Conservation (phyloP, 371 early-diverging fungal species). For the Apophysomyces sp. region DNA sequence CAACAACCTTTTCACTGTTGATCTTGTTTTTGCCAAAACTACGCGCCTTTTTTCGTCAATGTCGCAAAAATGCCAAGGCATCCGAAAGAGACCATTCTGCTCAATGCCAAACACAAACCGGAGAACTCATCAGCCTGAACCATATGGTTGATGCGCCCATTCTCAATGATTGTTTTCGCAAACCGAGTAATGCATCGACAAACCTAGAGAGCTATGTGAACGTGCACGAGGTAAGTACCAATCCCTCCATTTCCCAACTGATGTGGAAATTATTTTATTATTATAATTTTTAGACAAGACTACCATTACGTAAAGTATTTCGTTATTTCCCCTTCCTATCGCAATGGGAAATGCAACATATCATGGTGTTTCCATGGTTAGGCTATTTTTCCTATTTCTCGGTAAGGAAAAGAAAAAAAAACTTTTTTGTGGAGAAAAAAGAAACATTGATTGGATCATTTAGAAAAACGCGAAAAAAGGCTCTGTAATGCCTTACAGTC, state of each 20-base stretch:
- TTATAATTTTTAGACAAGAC: slow-evolving; percentile 51
- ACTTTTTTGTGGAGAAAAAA: too few species aligned
- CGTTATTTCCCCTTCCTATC: slow-evolving; percentile 56
- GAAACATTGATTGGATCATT: too few species aligned
- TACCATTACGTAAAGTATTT: slow-evolving; percentile 49
- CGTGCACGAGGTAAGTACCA: slow-evolving; percentile 26
- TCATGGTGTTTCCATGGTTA: slow-evolving; percentile 54
- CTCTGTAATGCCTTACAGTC: slow-evolving; percentile 44
- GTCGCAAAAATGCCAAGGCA: background rate
- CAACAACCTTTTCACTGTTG: slow-evolving; percentile 52
- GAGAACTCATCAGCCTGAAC: slow-evolving; percentile 18
- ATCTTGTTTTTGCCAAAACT: slow-evolving; percentile 60
- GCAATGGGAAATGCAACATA: slow-evolving; percentile 60
- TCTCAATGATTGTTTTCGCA: background rate
- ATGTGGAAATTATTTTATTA: background rate
- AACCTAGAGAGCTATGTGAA: slow-evolving; percentile 19
- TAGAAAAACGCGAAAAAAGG: slow-evolving; percentile 49
- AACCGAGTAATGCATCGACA: slow-evolving; percentile 16
- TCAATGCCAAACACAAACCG: background rate
- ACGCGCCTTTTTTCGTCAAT: slow-evolving; percentile 32
- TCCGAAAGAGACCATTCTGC: background rate
- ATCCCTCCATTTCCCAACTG: background rate
- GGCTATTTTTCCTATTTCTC: slow-evolving; percentile 59
- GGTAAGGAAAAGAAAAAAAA: too few species aligned
- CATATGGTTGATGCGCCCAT: slow-evolving; percentile 5